These are phyloP conservation scores for Gaeumannomyces sp. DNA, from an alignment of 2,329 filamentous ascomycete genomes.

Conservation along the genomic window DNA sequence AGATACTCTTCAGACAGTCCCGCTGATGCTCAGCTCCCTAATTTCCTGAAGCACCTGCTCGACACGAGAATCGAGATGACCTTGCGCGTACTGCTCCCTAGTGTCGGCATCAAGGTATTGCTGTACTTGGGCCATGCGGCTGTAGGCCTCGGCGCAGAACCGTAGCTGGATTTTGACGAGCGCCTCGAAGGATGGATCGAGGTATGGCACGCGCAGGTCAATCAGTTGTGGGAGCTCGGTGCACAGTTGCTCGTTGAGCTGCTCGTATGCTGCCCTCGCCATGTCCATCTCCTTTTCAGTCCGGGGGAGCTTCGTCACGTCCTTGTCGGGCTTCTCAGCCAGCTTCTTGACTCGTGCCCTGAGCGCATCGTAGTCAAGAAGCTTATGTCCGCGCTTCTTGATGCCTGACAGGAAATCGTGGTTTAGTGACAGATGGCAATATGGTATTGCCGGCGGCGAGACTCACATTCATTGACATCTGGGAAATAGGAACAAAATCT, in stretches of 20 bases:
- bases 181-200: slow-evolving; percentile 95
- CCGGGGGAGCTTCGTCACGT: slow-evolving; percentile 89
- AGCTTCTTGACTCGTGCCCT: slow-evolving; percentile 95
- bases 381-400: slow-evolving; percentile 97
- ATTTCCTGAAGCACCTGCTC: slow-evolving; percentile 97
- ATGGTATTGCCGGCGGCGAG: background rate
- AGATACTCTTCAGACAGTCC: slow-evolving; percentile 44
- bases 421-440: background rate
- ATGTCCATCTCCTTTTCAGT: slow-evolving; percentile 96
- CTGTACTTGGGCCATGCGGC: slow-evolving; percentile 96
- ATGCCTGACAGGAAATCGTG: slow-evolving; percentile 52
- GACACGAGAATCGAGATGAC: slow-evolving; percentile 83
- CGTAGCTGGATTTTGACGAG: slow-evolving; percentile 97
- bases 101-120: slow-evolving; percentile 96
- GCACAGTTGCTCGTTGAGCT: slow-evolving; percentile 93
- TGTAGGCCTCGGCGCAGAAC: slow-evolving; percentile 97
- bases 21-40: slow-evolving; percentile 86
- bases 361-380: slow-evolving; percentile 95
- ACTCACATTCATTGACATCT: slow-evolving; percentile 90
- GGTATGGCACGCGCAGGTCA: slow-evolving; percentile 91
- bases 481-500: slow-evolving; percentile 98
- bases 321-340: slow-evolving; percentile 95
- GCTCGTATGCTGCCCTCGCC: slow-evolving; percentile 88
- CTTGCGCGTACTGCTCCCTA: slow-evolving; percentile 90
- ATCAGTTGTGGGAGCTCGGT: slow-evolving; percentile 92